These are phyloP conservation scores for Plasmodium adleri DNA, from an alignment of 169 alveolate species.

Conservation along the genomic window DNA sequence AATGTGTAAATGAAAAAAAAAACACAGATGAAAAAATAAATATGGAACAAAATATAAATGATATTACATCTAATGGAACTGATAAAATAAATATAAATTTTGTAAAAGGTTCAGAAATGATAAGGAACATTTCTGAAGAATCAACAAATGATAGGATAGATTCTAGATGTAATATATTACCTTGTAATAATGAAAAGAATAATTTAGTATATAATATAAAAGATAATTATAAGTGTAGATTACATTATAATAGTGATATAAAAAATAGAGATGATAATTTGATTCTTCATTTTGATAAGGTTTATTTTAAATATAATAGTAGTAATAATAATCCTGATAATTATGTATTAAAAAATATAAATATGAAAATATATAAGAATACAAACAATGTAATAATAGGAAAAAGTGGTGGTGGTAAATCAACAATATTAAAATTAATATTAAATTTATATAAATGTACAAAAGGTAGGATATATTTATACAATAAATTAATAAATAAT, in stretches of 20 bases:
- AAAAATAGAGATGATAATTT: background rate
- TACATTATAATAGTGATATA: background rate
- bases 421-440: slow-evolving; percentile 36
- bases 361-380: slow-evolving; percentile 35
- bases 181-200: background rate
- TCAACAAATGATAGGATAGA: background rate
- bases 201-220: background rate
- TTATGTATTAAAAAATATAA: slow-evolving; percentile 49
- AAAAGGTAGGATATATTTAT: slow-evolving; percentile 44
- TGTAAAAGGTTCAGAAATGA: background rate
- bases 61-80: background rate
- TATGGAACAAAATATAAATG: background rate
- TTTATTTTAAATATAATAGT: slow-evolving; percentile 15
- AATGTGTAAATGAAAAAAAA: background rate
- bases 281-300: slow-evolving; percentile 20
- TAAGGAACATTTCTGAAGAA: background rate
- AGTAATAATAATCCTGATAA: background rate
- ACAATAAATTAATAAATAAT: slow-evolving; percentile 31
- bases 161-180: background rate
- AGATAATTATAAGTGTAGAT: background rate
- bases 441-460: slow-evolving; percentile 54
- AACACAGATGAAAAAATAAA: background rate
- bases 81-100: background rate
- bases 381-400: slow-evolving; percentile 53
- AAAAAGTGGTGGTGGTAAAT: slow-evolving; percentile 65